Evolutionary conservation across 768 basidiomycete species (phyloP).

Genomic region (Tephrocybe rancida): DNA sequence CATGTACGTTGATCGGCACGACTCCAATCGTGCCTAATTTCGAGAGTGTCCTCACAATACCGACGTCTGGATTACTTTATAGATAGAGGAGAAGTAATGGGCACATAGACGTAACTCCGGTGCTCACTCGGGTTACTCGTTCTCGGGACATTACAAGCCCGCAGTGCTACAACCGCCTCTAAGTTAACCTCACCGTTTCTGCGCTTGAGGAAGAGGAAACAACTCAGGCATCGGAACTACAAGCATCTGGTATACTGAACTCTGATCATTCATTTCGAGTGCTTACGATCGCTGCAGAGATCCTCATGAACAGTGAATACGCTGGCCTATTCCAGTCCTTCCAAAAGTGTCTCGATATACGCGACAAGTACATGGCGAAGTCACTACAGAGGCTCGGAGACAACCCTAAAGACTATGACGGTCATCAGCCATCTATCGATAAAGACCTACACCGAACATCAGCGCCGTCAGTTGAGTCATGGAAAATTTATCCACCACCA

Average conservation of each 20-base stretch:
- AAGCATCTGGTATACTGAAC: constrained; percentile 27
- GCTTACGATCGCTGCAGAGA: constrained; percentile 22
- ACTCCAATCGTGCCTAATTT: neutral
- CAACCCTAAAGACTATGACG: constrained; percentile 92
- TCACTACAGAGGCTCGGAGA: constrained; percentile 94
- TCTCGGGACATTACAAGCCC: constrained; percentile 41
- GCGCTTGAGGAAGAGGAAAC: constrained; percentile 35
- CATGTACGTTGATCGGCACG: constrained; percentile 51
- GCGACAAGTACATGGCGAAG: constrained; percentile 92
- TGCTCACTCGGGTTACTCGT: constrained; percentile 43
- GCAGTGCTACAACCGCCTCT: constrained; percentile 33
- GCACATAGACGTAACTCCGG: constrained; percentile 69
- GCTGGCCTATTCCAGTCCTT: constrained; percentile 68
- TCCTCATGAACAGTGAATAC: constrained; percentile 46
- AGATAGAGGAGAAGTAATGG: constrained; percentile 79
- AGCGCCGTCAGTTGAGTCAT: constrained; percentile 55
- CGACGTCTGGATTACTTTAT: neutral
- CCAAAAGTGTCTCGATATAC: constrained; percentile 83
- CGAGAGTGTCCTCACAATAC: constrained; percentile 2
- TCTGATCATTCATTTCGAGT: constrained; percentile 2
- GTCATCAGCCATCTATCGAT: constrained; percentile 68
- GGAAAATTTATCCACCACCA: constrained; percentile 91
- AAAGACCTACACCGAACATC: constrained; percentile 58
- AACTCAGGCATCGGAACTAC: constrained; percentile 28
- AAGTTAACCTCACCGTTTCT: constrained; percentile 13